Conservation (phyloP, 768 basidiomycete species). For the Botryobasidium botryosum region DNA sequence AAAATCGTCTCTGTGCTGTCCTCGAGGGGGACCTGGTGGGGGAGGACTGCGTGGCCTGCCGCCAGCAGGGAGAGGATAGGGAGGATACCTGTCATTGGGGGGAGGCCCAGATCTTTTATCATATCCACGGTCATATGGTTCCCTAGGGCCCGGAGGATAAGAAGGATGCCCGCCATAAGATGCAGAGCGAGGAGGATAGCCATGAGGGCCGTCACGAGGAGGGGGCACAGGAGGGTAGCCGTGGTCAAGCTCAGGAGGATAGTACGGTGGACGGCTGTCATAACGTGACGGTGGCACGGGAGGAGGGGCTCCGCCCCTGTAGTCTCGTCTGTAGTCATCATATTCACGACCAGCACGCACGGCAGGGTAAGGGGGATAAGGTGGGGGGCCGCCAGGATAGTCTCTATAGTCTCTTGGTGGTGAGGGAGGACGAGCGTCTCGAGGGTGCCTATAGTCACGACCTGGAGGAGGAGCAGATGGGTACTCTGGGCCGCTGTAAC, state of each 20-base stretch:
- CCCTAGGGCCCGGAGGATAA: conserved; percentile 30
- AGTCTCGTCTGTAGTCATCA: conserved; percentile 42
- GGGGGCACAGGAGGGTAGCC: conserved; percentile 2
- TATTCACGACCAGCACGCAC: conserved; percentile 17
- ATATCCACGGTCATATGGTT: conserved; percentile 31
- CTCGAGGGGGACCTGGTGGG: conserved; percentile 28
- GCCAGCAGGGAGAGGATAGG: conserved; percentile 29
- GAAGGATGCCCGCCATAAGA: conserved; percentile 34
- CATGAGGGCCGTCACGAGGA: conserved; percentile 9
- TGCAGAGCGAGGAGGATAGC: conserved; percentile 29
- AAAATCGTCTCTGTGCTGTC: conserved; percentile 47
- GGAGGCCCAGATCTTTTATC: conserved; percentile 27
- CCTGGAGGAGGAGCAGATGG: conserved; percentile 5
- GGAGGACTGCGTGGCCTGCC: conserved; percentile 38
- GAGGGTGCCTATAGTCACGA: conserved; percentile 6
- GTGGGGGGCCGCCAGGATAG: conserved; percentile 19
- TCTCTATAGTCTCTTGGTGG: conserved; percentile 49
- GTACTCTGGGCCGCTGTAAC: no score
- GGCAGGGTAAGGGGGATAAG: background rate
- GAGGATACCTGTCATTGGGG: conserved; percentile 27
- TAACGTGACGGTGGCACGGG: conserved; percentile 34
- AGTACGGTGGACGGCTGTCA: conserved; percentile 34
- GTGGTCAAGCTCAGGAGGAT: conserved; percentile 25
- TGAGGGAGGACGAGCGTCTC: conserved; percentile 28
- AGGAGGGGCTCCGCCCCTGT: conserved; percentile 29